Conservation (phyloP, 768 basidiomycete genomes). For the Russula foetens region DNA sequence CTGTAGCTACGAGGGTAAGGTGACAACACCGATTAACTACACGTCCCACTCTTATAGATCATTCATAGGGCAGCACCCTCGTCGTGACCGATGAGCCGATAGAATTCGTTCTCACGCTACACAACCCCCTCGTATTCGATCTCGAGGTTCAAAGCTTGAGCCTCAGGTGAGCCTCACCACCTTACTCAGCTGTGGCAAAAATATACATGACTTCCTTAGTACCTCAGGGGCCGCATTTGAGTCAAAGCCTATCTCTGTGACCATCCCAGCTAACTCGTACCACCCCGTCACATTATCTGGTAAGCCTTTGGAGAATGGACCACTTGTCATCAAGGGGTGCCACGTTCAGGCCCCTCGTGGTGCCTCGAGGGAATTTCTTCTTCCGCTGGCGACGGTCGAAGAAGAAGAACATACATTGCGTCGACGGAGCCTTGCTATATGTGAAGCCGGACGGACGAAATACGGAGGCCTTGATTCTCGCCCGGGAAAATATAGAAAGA, state of each 20-base stretch:
- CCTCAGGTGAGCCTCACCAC: constrained; percentile 51
- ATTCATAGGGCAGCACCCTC: constrained; percentile 43
- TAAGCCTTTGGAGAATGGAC: constrained; percentile 55
- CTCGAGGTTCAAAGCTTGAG: constrained; percentile 77
- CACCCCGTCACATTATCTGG: constrained; percentile 69
- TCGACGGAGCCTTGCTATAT: constrained; percentile 50
- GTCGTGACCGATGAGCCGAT: constrained; percentile 78
- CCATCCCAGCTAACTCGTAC: constrained; percentile 66
- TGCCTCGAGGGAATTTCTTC: constrained; percentile 55
- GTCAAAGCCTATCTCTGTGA: constrained; percentile 50
- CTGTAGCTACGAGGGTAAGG: constrained; percentile 48
- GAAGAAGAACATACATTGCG: constrained; percentile 57
- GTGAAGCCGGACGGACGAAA: constrained; percentile 67
- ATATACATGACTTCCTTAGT: constrained; percentile 33
- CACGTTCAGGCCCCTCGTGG: constrained; percentile 71
- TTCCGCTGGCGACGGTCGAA: constrained; percentile 64
- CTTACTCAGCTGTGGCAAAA: neutral
- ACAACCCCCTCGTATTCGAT: constrained; percentile 90
- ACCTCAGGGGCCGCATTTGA: constrained; percentile 76
- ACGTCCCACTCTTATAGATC: neutral
- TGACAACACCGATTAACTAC: neutral
- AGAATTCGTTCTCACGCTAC: constrained; percentile 77
- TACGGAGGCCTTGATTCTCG: constrained; percentile 65
- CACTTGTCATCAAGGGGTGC: constrained; percentile 69
- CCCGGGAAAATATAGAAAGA: constrained; percentile 43